Percentiles rank a stretch among this genome's conserved stretches.
Conservation (phyloP, 192 early-diverging fungal genomes). For the Linnemannia exigua region DNA sequence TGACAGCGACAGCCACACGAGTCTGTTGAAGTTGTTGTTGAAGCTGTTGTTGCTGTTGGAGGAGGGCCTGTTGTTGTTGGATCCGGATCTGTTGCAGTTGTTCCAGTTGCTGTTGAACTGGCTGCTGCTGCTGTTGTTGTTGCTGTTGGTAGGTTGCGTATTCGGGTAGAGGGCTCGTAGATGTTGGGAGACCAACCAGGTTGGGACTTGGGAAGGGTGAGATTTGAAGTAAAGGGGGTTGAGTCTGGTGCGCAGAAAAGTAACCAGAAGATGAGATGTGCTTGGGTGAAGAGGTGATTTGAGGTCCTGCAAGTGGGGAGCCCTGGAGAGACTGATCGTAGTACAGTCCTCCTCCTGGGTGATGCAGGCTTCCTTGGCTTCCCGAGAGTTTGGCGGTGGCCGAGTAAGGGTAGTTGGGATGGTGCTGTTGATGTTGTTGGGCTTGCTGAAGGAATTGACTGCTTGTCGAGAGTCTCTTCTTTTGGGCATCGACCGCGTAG, state of each 20-base stretch:
- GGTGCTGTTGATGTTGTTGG: conserved; percentile 26
- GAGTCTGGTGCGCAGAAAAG: conserved; percentile 10
- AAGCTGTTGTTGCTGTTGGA: conserved; percentile 36
- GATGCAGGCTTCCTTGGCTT: conserved; percentile 22
- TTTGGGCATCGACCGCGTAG: conserved; percentile 19
- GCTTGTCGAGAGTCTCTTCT: conserved; percentile 34
- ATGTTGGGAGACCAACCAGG: neutral
- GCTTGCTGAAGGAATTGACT: conserved; percentile 20
- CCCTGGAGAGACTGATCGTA: neutral
- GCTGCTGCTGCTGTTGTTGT: conserved; percentile 15
- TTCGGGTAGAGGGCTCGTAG: neutral
- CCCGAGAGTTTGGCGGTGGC: neutral
- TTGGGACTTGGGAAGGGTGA: conserved; percentile 35
- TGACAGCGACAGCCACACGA: neutral
- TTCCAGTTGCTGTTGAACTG: conserved; percentile 33
- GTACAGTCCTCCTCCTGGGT: conserved; percentile 7
- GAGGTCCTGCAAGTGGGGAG: conserved; percentile 9
- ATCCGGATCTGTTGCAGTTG: conserved; percentile 43
- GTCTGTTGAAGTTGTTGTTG: conserved; percentile 37
- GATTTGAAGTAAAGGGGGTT: neutral
- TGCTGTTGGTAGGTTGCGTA: neutral
- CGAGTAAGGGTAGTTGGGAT: neutral
- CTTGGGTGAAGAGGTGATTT: conserved; percentile 20
- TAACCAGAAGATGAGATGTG: conserved; percentile 19
- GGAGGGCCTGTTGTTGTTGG: conserved; percentile 31